These are phyloP conservation scores for Begonia fuchsioides DNA, from an alignment of 306 rosid genomes.

Conservation along the genomic window DNA sequence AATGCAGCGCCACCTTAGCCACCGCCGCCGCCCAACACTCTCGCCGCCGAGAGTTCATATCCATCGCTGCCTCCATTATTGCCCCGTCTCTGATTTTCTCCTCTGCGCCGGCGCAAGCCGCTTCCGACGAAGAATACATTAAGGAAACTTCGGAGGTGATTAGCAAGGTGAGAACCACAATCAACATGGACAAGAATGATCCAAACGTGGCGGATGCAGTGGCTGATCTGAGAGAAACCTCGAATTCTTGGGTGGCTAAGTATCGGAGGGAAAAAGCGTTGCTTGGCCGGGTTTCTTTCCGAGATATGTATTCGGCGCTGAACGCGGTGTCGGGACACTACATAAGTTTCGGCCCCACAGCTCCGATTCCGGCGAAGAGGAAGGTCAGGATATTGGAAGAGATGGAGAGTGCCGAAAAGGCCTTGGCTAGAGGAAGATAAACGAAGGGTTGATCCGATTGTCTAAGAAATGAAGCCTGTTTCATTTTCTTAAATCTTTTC, in stretches of 20 bases:
- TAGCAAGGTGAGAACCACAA: constrained; percentile 52
- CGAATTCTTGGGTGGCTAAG: constrained; percentile 92
- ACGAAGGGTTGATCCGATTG: background rate
- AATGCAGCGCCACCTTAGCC: background rate
- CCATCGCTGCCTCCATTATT: constrained; percentile 24
- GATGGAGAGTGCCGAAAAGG: constrained; percentile 74
- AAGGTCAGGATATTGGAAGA: constrained; percentile 77
- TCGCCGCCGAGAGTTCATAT: constrained; percentile 64
- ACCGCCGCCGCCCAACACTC: background rate
- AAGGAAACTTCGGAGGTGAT: constrained; percentile 72
- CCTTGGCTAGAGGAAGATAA: constrained; percentile 65
- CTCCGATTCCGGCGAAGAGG: constrained; percentile 84
- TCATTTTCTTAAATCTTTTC: too few relatives aligned
- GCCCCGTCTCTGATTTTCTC: constrained; percentile 22
- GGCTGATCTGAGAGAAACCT: constrained; percentile 59
- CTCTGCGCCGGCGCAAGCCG: constrained; percentile 14
- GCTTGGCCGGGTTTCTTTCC: constrained; percentile 62
- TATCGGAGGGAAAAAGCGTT: constrained; percentile 70
- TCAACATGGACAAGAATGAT: constrained; percentile 54
- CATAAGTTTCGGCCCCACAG: constrained; percentile 84
- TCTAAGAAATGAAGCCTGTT: too few relatives aligned
- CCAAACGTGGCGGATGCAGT: constrained; percentile 67
- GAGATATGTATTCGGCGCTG: constrained; percentile 83
- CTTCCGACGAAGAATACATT: constrained; percentile 65
- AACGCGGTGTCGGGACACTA: constrained; percentile 92